A percentile compares a stretch with the other conserved stretches of the same genome.
phyloP scores from a whole-genome alignment of 169 alveolate species.

The Cryptosporidium baileyi region DNA sequence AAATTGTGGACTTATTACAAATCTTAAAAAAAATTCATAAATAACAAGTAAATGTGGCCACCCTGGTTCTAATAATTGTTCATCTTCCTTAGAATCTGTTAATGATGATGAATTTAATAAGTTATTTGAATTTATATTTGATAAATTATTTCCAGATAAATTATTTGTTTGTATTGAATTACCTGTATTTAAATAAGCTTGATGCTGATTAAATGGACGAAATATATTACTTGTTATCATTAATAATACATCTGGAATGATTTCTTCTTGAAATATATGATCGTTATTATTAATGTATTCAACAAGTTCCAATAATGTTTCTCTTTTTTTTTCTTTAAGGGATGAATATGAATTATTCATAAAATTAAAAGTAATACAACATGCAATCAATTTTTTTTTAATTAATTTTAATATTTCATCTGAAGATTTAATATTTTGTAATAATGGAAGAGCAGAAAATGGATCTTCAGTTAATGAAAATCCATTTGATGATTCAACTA shows the following conservation, averaged over 20 bases:
- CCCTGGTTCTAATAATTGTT: constrained; percentile 81
- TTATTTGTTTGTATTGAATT: too few species aligned
- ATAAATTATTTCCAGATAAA: constrained; percentile 79
- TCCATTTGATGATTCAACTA: constrained; percentile 4
- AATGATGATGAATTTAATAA: neutral
- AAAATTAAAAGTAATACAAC: constrained; percentile 82
- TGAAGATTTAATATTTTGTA: constrained; percentile 77
- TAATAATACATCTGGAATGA: constrained; percentile 43
- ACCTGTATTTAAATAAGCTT: constrained; percentile 72
- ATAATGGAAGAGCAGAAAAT: constrained; percentile 76
- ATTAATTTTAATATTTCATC: constrained; percentile 78
- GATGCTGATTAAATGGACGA: constrained; percentile 37
- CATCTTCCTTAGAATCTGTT: constrained; percentile 84
- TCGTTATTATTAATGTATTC: constrained; percentile 79
- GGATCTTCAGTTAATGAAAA: constrained; percentile 69
- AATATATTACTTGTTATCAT: constrained; percentile 62
- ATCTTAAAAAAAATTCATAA: constrained; percentile 88
- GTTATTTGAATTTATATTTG: constrained; percentile 83
- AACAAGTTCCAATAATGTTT: constrained; percentile 84
- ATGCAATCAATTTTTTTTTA: constrained; percentile 83
- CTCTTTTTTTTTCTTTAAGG: constrained; percentile 84
- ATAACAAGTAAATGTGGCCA: constrained; percentile 72
- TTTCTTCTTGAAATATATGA: constrained; percentile 24
- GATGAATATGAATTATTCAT: constrained; percentile 71
- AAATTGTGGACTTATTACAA: constrained; percentile 85